Evolutionary conservation across 2,329 filamentous ascomycete genomes (phyloP), one percentile per base, ranked within the genome.

Genomic region (Colletotrichum tropicicola): DNA sequence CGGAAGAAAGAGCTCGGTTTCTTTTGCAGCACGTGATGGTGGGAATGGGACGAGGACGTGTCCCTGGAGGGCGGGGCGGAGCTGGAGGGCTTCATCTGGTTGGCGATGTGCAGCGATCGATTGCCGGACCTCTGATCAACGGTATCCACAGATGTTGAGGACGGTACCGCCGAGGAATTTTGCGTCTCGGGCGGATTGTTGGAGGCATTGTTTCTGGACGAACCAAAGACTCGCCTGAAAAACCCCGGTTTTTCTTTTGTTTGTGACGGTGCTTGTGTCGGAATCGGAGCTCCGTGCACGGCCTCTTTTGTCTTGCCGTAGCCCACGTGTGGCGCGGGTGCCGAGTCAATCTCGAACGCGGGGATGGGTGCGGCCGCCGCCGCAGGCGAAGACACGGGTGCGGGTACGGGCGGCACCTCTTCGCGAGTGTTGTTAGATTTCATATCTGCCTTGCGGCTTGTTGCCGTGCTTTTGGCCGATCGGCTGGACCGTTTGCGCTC

Each of bases 1-100:
- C 96, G 88, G 80, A 98, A 98, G 80, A 99, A 98, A 0, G 93
- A 95, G 1, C 95, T 97, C 4, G 93, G 88, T 77, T 98, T 98
- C 82, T 98, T 98, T 72, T 92, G 92, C 54, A 98, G 80, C 19
- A 81, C 79, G 15, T 82, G 75, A 57, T 80, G 81, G 52, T 83
- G 80, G 32, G 84, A 83, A 57, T 79, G 77, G 21, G 78, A 78
- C 25, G 78, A 78, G 6, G 74, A 73, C 1, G 74, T 71, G 68
- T 88, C 85, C 62, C 85, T 78, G 5, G 84, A 84, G 2, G 85
- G 83, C 35, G 85, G 82, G 21, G 80, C 77, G 39, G 83, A 79
- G 41, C 75, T 72, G 15, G 80, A 70, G 13, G 61, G 43, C 72
- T 86, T 88, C 54, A 81, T 74, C 68, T 84, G 82, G 53, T 78